phyloP scores from a whole-genome alignment of 2,329 filamentous ascomycete species.

The Cladophialophora chaetospira region DNA sequence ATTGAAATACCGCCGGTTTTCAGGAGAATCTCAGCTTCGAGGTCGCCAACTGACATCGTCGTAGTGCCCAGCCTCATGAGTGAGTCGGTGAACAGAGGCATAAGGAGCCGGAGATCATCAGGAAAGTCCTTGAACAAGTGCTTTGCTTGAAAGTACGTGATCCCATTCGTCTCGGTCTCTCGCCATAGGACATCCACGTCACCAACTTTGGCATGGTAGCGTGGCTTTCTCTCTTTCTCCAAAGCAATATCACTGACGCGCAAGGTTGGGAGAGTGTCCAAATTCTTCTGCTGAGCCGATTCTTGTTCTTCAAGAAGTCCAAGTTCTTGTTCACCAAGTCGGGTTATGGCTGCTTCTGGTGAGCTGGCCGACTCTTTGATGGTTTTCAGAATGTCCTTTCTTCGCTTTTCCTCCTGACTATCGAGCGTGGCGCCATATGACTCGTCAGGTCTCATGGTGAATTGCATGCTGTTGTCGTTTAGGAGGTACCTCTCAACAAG shows the following conservation, averaged over 20 bases:
- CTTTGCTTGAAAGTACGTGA: conserved; percentile 93
- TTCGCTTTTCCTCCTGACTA: conserved; percentile 74
- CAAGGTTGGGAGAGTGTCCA: conserved; percentile 85
- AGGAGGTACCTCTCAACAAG: conserved; percentile 88
- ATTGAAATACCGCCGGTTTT: conserved; percentile 91
- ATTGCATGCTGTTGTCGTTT: conserved; percentile 82
- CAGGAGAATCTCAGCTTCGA: conserved; percentile 93
- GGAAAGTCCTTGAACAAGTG: conserved; percentile 78
- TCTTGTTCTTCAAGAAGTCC: conserved; percentile 80
- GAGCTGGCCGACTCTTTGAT: conserved; percentile 69
- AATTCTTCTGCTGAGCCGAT: conserved; percentile 77
- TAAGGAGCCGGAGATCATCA: conserved; percentile 77
- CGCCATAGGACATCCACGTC: conserved; percentile 80
- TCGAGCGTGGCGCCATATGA: conserved; percentile 73
- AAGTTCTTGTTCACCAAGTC: conserved; percentile 76
- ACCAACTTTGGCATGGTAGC: conserved; percentile 59
- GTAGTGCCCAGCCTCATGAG: conserved; percentile 93
- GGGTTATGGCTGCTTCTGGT: conserved; percentile 68
- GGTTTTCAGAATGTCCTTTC: conserved; percentile 54
- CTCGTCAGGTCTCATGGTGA: conserved; percentile 88
- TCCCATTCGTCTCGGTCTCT: conserved; percentile 88
- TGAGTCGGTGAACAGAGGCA: conserved; percentile 88
- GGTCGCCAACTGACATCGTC: conserved; percentile 84
- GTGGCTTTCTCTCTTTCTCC: conserved; percentile 71
- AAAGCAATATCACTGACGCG: conserved; percentile 87